phyloP scores from a whole-genome alignment of 2,329 filamentous ascomycete species.

The Epicoccum nigrum region DNA sequence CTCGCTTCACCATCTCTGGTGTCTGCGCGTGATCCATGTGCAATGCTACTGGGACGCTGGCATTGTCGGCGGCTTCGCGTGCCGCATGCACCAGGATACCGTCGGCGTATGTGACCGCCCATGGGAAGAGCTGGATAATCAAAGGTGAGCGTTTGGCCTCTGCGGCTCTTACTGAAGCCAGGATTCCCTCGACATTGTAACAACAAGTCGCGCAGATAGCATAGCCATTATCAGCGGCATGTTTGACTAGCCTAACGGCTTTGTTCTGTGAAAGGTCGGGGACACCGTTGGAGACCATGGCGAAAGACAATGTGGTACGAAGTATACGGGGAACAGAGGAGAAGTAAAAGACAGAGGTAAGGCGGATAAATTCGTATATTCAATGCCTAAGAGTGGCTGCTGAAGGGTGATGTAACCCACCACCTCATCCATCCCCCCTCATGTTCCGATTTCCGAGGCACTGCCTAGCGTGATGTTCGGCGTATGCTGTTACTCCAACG shows the following conservation, averaged over 20 bases:
- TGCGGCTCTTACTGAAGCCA: slow-evolving; percentile 71
- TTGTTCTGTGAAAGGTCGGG: slow-evolving; percentile 53
- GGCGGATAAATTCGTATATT: slow-evolving; percentile 3
- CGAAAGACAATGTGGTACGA: slow-evolving; percentile 46
- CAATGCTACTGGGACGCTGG: slow-evolving; percentile 63
- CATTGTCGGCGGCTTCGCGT: slow-evolving; percentile 49
- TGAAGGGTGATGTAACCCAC: slow-evolving; percentile 30
- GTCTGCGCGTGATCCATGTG: slow-evolving; percentile 72
- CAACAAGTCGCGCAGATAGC: slow-evolving; percentile 67
- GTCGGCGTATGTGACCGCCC: slow-evolving; percentile 71
- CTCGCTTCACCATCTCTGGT: slow-evolving; percentile 65
- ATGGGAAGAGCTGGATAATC: slow-evolving; percentile 77
- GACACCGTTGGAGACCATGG: slow-evolving; percentile 53
- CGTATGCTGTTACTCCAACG: slow-evolving; percentile 14
- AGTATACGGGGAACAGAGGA: background rate
- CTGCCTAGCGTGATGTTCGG: slow-evolving; percentile 14
- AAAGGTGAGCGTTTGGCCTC: slow-evolving; percentile 70
- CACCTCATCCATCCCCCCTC: slow-evolving; percentile 12
- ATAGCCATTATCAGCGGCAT: slow-evolving; percentile 62
- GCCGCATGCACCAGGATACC: slow-evolving; percentile 53
- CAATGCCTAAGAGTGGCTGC: slow-evolving; percentile 58
- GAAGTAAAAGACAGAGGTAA: slow-evolving; percentile 1
- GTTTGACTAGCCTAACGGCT: slow-evolving; percentile 59
- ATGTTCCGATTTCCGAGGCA: slow-evolving; percentile 16
- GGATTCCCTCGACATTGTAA: slow-evolving; percentile 74